Conservation (phyloP, 345 rosid species). For the Dipteronia dyeriana region DNA sequence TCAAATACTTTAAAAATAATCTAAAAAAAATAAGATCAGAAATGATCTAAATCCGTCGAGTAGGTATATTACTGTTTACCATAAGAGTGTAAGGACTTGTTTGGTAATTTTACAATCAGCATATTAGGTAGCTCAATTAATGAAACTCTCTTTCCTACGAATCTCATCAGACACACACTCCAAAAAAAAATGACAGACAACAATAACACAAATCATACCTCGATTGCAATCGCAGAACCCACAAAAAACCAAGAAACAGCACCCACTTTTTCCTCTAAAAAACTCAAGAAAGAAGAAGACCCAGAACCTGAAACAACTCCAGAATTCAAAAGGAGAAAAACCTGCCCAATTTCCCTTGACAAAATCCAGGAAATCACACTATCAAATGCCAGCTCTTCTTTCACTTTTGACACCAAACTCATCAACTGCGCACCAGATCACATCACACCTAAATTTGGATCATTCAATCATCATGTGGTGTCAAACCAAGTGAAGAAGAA, state of each 20-base stretch:
- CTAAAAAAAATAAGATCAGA: no score
- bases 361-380: not conserved
- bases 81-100: not conserved
- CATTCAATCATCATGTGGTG: slow-evolving; percentile 16
- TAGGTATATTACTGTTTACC: no score
- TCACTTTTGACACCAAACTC: slow-evolving; percentile 31
- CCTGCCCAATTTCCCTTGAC: slow-evolving; percentile 24
- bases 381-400: slow-evolving; percentile 10
- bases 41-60: no score
- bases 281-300: slow-evolving; percentile 17
- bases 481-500: not conserved
- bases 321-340: slow-evolving; percentile 22
- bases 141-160: not conserved
- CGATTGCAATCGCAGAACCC: not conserved
- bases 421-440: slow-evolving; percentile 9
- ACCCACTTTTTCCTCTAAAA: not conserved
- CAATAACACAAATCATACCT: not conserved
- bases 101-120: not conserved
- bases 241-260: not conserved
- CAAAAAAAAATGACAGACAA: not conserved
- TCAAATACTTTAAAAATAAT: no score
- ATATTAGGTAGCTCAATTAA: not conserved
- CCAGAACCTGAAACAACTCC: not conserved
- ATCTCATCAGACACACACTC: not conserved
- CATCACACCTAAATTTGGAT: slow-evolving; percentile 35